A percentile compares a stretch with the other conserved stretches of the same genome.
Evolutionary conservation across 176 grass and related monocot genomes (phyloP).

Genomic region (Cymbopogon citratus): DNA sequence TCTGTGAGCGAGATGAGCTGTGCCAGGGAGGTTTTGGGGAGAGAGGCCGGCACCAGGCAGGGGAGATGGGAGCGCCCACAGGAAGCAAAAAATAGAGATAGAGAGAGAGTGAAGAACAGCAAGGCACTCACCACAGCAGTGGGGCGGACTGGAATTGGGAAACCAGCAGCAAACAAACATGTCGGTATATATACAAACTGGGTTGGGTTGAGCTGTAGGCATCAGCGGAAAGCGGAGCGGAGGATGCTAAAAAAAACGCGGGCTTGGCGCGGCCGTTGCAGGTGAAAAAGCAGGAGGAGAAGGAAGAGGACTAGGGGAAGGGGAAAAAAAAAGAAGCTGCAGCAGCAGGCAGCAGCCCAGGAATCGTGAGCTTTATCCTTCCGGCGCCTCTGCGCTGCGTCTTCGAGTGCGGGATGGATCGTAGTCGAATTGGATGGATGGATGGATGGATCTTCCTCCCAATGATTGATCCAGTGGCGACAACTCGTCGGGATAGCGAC

Average conservation of each 20-base stretch:
- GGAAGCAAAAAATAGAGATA: conserved; percentile 1
- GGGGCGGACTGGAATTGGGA: conserved; percentile 20
- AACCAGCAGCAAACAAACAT: conserved; percentile 20
- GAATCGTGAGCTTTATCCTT: conserved; percentile 19
- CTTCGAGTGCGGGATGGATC: conserved; percentile 21
- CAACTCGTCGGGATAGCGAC: conserved; percentile 54
- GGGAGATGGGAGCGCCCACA: conserved; percentile 15
- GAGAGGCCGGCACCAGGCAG: neutral
- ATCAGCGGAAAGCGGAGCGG: conserved; percentile 16
- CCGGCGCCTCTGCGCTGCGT: conserved; percentile 10
- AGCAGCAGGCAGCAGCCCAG: neutral
- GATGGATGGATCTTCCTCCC: conserved; percentile 35
- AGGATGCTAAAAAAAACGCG: conserved; percentile 23
- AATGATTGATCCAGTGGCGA: conserved; percentile 60
- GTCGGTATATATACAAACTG: conserved; percentile 25
- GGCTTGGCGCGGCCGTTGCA: conserved; percentile 17
- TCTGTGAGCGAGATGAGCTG: neutral
- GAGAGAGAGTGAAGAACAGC: conserved; percentile 4
- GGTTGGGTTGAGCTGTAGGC: conserved; percentile 33
- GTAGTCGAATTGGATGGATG: conserved; percentile 17
- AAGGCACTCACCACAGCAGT: conserved; percentile 12
- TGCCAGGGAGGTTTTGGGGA: conserved; percentile 20
- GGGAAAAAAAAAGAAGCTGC: too few relatives aligned
- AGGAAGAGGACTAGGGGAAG: neutral
- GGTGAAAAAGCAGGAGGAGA: conserved; percentile 1